Evolutionary conservation across 108 stramenopile species (phyloP).

Genomic region (Discostella pseudostelligera): DNA sequence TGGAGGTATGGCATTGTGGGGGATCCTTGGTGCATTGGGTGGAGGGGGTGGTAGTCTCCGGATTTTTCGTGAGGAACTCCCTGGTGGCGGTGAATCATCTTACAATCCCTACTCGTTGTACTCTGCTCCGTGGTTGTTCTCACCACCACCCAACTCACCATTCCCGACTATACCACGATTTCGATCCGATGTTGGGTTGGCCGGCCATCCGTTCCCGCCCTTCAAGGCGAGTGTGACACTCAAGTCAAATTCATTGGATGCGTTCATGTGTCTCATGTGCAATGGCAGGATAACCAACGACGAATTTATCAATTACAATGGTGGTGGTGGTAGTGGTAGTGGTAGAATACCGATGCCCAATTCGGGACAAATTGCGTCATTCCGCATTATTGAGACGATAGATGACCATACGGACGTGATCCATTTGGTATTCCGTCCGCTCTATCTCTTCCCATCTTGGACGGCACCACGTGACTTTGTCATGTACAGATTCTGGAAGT

Average conservation of each 20-base stretch:
- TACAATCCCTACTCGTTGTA: not conserved
- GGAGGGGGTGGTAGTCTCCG: slow-evolving; percentile 69
- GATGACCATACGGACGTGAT: slow-evolving; percentile 91
- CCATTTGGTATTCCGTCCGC: slow-evolving; percentile 77
- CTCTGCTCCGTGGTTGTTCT: slow-evolving; percentile 3
- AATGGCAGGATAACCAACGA: slow-evolving; percentile 43
- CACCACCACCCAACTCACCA: slow-evolving; percentile 7
- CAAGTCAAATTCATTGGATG: slow-evolving; percentile 68
- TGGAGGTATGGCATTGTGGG: slow-evolving; percentile 53
- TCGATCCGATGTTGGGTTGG: slow-evolving; percentile 38
- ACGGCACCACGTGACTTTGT: slow-evolving; percentile 89
- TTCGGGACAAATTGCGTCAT: slow-evolving; percentile 71
- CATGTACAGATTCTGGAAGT: slow-evolving; percentile 86
- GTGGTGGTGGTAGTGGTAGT: not conserved
- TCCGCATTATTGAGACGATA: slow-evolving; percentile 79
- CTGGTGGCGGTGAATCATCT: not conserved
- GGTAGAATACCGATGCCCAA: slow-evolving; percentile 43
- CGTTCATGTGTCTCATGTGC: slow-evolving; percentile 87
- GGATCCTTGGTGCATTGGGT: slow-evolving; percentile 44
- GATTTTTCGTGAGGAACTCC: slow-evolving; percentile 66
- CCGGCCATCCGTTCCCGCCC: slow-evolving; percentile 61
- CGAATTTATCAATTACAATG: slow-evolving; percentile 2
- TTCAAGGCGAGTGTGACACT: slow-evolving; percentile 69
- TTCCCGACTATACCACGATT: slow-evolving; percentile 27
- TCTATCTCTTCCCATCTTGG: slow-evolving; percentile 89